These are phyloP conservation scores for Rhizoclosmatium globosum DNA, from an alignment of 192 early-diverging fungal species.

Conservation along the genomic window DNA sequence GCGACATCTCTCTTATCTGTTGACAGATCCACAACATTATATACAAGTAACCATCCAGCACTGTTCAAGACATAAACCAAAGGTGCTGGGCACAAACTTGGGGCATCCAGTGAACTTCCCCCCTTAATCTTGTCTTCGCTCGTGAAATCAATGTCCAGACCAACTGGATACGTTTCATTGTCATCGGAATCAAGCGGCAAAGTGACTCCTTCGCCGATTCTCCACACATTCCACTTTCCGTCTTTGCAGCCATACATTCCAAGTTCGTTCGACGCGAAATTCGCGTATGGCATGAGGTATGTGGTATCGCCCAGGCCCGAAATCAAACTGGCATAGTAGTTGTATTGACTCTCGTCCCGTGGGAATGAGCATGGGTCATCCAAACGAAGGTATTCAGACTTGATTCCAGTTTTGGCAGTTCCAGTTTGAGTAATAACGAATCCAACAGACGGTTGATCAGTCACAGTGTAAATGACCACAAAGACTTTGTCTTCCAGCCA, in stretches of 20 bases:
- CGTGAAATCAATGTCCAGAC: constrained; percentile 80
- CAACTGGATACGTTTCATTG: constrained; percentile 72
- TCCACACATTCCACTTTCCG: constrained; percentile 75
- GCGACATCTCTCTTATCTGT: background rate
- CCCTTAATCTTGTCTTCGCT: constrained; percentile 44
- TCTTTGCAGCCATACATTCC: constrained; percentile 57
- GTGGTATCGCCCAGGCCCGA: background rate
- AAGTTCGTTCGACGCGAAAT: constrained; percentile 5
- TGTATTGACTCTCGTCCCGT: constrained; percentile 34
- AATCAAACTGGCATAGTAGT: background rate
- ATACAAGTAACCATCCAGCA: constrained; percentile 10
- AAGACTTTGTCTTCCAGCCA: constrained; percentile 83
- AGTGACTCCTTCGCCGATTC: constrained; percentile 48
- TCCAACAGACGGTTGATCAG: background rate
- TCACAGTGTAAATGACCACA: constrained; percentile 68
- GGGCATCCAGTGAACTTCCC: background rate
- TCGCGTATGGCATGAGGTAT: constrained; percentile 5
- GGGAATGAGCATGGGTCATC: constrained; percentile 32
- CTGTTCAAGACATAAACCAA: constrained; percentile 24
- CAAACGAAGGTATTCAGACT: constrained; percentile 44
- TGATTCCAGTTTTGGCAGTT: constrained; percentile 40
- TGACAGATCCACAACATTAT: constrained; percentile 1
- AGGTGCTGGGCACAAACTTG: constrained; percentile 22
- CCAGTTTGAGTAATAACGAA: constrained; percentile 43
- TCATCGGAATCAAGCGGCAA: constrained; percentile 65